Evolutionary conservation across 495 filamentous ascomycete genomes (phyloP), one percentile per base, ranked within the genome.

Genomic region (Polyplosphaeria fusca): DNA sequence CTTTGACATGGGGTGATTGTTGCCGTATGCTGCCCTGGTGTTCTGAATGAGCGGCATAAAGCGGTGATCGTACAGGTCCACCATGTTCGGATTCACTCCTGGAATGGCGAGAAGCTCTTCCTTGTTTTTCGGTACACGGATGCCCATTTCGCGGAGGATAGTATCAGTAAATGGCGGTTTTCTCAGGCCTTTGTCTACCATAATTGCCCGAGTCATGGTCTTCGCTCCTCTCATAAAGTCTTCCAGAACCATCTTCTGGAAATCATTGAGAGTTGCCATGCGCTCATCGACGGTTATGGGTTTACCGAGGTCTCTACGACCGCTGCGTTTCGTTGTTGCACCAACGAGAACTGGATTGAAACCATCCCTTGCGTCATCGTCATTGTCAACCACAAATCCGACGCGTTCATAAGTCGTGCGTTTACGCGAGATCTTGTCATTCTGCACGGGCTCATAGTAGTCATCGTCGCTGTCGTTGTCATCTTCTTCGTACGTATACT

Each of bases 131-230:
- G 92, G 85, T 41, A 87, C 90, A 25, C 73, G 64, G 37, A 95
- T 86, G 4, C 82, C 89, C 86, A 98, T 95, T 64, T 89, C 84
- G 23, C 90, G 84, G 47, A 94, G 74, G 1, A 88, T 75, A 24
- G 77, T 78, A 63, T 96, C 89, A 0, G 85, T 84, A 68, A 97
- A 97, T 2, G 87, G 85, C 45, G 79, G 73, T 16, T 73, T 76
- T 11, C 85, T 82, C 18, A 88, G 73, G 11, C 72, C 67, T 37
- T 83, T 84, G 9, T 76, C 71, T 42, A 84, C 77, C 50, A 89
- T 78, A 23, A 96, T 73, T 49, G 83, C 76, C 58, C 85, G 79
- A 59, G 86, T 82, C 35, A 82, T 63, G 22, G 75, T 66, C 67
- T 85, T 86, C 0, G 88, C 91, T n/a, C 73, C 67, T 2, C 71